Percentiles rank a stretch among this genome's conserved stretches.
Conservation (phyloP, 306 rosid genomes). For the Cicer pinnatifidum region DNA sequence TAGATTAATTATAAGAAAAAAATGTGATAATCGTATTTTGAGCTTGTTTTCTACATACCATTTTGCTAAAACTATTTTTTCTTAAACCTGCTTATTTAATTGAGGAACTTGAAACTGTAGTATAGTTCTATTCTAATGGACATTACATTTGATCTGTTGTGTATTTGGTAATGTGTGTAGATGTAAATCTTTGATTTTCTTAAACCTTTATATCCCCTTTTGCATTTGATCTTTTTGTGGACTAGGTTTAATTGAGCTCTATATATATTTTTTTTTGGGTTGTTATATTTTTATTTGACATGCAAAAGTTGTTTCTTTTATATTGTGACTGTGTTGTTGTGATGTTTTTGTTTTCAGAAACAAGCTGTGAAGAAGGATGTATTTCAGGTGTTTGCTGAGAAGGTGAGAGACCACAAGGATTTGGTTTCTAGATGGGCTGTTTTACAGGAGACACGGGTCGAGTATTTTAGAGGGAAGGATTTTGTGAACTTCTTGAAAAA, state of each 20-base stretch:
- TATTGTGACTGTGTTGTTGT: slow-evolving; percentile 24
- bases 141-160: slow-evolving; percentile 29
- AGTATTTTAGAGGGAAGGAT: slow-evolving; percentile 96
- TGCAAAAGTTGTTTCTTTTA: slow-evolving; percentile 23
- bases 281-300: neutral
- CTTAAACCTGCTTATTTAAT: neutral
- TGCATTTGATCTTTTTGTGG: slow-evolving; percentile 21
- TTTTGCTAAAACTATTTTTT: slow-evolving; percentile 9
- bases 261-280: neutral
- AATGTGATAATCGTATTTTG: neutral
- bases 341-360: slow-evolving; percentile 56
- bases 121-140: slow-evolving; percentile 12
- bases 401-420: slow-evolving; percentile 87
- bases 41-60: slow-evolving; percentile 18
- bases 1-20: neutral
- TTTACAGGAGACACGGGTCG: slow-evolving; percentile 94
- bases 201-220: neutral
- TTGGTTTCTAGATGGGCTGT: slow-evolving; percentile 97
- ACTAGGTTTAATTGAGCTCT: neutral
- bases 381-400: slow-evolving; percentile 92
- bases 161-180: neutral
- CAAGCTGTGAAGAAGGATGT: slow-evolving; percentile 82
- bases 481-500: slow-evolving; percentile 76
- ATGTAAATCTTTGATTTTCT: slow-evolving; percentile 14
- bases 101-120: slow-evolving; percentile 15